Percentiles rank a stretch among this genome's conserved stretches.
phyloP scores from a whole-genome alignment of 345 rosid species.

The Arabidopsis arenosa region DNA sequence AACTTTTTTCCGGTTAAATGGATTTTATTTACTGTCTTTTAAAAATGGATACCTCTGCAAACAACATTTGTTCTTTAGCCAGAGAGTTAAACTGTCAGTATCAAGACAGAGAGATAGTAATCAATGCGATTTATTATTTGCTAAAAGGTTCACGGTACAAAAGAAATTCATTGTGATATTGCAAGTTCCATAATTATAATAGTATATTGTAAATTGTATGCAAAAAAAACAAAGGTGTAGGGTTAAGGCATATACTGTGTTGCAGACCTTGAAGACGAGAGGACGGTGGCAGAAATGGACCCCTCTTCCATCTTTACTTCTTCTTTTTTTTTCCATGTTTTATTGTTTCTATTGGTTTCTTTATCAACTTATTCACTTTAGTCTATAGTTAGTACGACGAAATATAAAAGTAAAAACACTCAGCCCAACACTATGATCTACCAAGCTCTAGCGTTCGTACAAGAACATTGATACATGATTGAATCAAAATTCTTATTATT shows the following conservation, averaged over 20 bases:
- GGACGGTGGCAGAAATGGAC: conserved; percentile 46
- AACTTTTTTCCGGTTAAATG: conserved; percentile 3
- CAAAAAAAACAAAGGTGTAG: conserved; percentile 24
- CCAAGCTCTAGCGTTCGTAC: conserved; percentile 38
- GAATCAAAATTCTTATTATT: background rate
- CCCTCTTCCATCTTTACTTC: conserved; percentile 36
- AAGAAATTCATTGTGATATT: conserved; percentile 13
- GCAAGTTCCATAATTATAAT: conserved; percentile 9
- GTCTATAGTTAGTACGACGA: conserved; percentile 35
- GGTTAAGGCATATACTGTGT: conserved; percentile 42
- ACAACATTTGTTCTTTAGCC: conserved; percentile 48
- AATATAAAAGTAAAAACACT: background rate
- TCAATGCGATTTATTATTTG: conserved; percentile 31
- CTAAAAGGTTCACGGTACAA: conserved; percentile 33
- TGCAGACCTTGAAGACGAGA: conserved; percentile 46
- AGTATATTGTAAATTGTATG: conserved; percentile 19
- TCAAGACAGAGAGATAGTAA: conserved; percentile 41
- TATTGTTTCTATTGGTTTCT: conserved; percentile 11
- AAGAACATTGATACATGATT: conserved; percentile 13
- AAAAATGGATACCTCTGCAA: conserved; percentile 23
- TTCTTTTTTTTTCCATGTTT: background rate
- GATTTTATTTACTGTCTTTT: conserved; percentile 15
- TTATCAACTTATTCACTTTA: conserved; percentile 31
- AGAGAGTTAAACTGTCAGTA: conserved; percentile 48
- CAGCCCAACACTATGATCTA: conserved; percentile 27